Evolutionary conservation across 352 stramenopile species (phyloP), one percentile per base, ranked within the genome.

Genomic region (Phytophthora boehmeriae): DNA sequence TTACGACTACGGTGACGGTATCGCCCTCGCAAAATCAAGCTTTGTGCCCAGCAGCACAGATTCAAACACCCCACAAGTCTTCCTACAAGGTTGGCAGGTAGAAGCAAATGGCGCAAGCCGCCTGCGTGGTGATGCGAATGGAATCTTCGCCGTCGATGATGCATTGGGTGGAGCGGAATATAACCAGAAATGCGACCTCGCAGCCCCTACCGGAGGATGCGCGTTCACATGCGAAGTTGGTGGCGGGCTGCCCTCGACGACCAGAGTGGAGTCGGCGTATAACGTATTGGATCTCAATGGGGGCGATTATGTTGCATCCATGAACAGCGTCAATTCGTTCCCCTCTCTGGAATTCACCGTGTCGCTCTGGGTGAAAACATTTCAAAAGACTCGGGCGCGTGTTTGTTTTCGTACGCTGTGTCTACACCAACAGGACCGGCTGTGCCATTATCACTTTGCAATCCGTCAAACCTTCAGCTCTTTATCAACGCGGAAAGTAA

Each of bases 291-390:
- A 28, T 20, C 58, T 92, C 17, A 27, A 68, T 34, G 69, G 58
- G 14, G 51, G 68, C 5, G 76, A 80, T 47, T 90, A 75, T 39
- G 62, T 74, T 27, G 66, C 68, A n/a, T 90, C 63, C 14, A 55
- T 68, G 16, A 59, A 32, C 11, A 44, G 62, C 0, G 47, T 90
- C 17, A 35, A 30, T 13, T 34, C 51, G 0, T 92, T 92, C 27
- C 78, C 83, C 0, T 73, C 58, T 16, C 66, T 87, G 79, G 70
- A 59, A 8, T 73, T 89, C 17, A 88, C 81, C 1, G 19, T 88
- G 4, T 89, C 79, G 20, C 55, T 90, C 22, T 90, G 83, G 83
- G 77, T 90, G 22, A 79, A 76, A 28, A 92, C 80, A 1, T 63
- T 38, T 0, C 57, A 78, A 44, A 70, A 16, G 59, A 65, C 5